Base-by-base conservation (phyloP, 257 asterid species). In the Solanum tarapatanum region DNA sequence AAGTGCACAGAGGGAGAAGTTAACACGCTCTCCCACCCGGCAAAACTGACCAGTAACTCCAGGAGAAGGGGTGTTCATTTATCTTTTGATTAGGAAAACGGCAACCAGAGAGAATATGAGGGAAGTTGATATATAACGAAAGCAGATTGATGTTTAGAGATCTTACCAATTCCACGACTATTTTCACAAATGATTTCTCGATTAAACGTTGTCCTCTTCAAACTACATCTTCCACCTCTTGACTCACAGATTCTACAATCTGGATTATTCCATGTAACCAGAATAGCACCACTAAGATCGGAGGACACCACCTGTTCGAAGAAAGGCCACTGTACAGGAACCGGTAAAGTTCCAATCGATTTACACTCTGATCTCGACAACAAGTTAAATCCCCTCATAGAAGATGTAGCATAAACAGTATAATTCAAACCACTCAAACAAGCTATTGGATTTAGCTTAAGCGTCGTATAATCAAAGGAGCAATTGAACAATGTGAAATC, bases 351-450 rank as follows among this genome's bases (percentile, higher is more conserved):
- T 9, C 87, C 62, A 13, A 94, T 58, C 87, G 45, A 35, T 13
- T 30, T 73, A 82, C 97, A 94, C 43, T 66, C 83, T 1, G 92
- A 24, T 87, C 83, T 89, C 70, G 60, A 2, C 43, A 92, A 48
- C 87, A 88, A 89, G 21, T 88, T 17, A 26, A 62, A 30, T 5
- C 86, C 85, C 23, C 90, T 88, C 35, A 4, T 51, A 0, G 90
- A 32, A 10, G 95, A 90, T 6, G 94, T 88, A n/a, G 98, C 98
- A 14, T 92, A 66, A 5, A 94, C 91, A 0, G 91, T 86, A 87
- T 88, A 90, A n/a, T 70, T 86, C 19, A 68, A 86, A 72, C 90
- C 94, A 48, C 98, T 91, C 66, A 93, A 87, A n/a, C 96, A 94
- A 10, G 84, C 74, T 51, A 93, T 90, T 1, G 94, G 95, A 30